Conservation (phyloP, 768 basidiomycete genomes). For the Trametes elegans region DNA sequence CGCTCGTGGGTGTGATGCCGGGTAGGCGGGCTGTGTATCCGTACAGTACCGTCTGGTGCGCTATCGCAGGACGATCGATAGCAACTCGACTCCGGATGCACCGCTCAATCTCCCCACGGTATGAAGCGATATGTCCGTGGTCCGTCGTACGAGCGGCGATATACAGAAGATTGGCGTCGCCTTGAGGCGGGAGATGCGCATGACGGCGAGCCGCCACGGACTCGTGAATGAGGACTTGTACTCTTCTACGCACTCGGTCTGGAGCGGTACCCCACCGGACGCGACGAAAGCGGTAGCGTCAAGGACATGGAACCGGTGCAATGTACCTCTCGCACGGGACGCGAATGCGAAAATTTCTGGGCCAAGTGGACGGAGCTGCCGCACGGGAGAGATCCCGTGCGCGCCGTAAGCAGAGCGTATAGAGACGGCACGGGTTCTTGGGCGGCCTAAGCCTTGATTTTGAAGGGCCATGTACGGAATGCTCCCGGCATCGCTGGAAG, state of each 20-base stretch:
- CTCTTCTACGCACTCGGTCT: neutral
- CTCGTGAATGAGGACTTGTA: neutral
- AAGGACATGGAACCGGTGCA: neutral
- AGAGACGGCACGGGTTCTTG: neutral
- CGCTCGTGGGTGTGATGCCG: too few relatives aligned
- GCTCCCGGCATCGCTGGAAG: too few relatives aligned
- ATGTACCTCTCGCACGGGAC: neutral
- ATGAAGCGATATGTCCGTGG: neutral
- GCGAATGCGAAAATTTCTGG: constrained; percentile 5
- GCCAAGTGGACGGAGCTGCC: neutral
- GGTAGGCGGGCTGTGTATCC: too few relatives aligned
- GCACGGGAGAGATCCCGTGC: neutral
- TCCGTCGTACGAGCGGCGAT: neutral
- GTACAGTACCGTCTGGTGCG: too few relatives aligned
- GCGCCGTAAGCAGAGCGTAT: neutral
- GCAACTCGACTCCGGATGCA: neutral
- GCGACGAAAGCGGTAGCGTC: neutral
- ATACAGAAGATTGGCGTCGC: neutral
- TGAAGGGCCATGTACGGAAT: neutral
- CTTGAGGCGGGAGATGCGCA: neutral
- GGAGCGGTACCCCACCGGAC: neutral
- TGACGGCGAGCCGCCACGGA: neutral
- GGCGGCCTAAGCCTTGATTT: constrained; percentile 1
- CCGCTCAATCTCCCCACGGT: constrained; percentile 9
- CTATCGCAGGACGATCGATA: too few relatives aligned